Percentiles rank a stretch among this genome's conserved stretches.
These are phyloP conservation scores for Sporothrix schenckii DNA, from an alignment of 2,329 filamentous ascomycete genomes.

Conservation along the genomic window DNA sequence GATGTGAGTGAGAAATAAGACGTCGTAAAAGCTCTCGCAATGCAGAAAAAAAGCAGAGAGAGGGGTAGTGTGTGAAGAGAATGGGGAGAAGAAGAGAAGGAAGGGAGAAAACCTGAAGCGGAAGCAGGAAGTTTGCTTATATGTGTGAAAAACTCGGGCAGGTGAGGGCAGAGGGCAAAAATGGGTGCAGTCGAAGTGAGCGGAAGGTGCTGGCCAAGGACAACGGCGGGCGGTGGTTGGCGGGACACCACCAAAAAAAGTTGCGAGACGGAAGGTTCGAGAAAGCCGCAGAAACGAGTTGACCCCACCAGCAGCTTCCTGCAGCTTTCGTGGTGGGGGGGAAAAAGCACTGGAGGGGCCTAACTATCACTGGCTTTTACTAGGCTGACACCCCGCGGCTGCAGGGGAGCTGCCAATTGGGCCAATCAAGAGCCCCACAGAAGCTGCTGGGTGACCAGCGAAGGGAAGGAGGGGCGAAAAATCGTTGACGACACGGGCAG, in stretches of 20 bases:
- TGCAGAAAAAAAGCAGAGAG: slow-evolving; percentile 26
- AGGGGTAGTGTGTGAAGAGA: slow-evolving; percentile 21
- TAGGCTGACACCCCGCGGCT: slow-evolving; percentile 30
- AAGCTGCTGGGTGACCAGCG: slow-evolving; percentile 21
- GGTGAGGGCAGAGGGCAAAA: neutral
- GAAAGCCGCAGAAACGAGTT: slow-evolving; percentile 35
- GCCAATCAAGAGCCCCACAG: slow-evolving; percentile 30
- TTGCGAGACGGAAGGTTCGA: slow-evolving; percentile 36
- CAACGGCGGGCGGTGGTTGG: slow-evolving; percentile 32
- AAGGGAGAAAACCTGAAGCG: slow-evolving; percentile 17
- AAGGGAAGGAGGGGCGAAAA: slow-evolving; percentile 19
- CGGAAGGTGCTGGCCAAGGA: slow-evolving; percentile 27
- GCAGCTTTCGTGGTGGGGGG: slow-evolving; percentile 26
- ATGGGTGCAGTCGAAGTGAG: neutral
- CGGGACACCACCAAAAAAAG: slow-evolving; percentile 33
- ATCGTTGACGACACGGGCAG: neutral
- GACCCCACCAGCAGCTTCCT: slow-evolving; percentile 35
- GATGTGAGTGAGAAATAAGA: slow-evolving; percentile 17
- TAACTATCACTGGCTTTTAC: neutral
- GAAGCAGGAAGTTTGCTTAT: slow-evolving; percentile 29
- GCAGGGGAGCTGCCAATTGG: slow-evolving; percentile 24
- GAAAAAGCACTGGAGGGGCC: neutral
- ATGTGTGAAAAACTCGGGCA: slow-evolving; percentile 32
- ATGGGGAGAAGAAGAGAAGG: slow-evolving; percentile 23
- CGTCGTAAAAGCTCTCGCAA: slow-evolving; percentile 8